A percentile compares a stretch with the other conserved stretches of the same genome.
These are phyloP conservation scores for Cladosporium sp. DNA, from an alignment of 2,329 filamentous ascomycete genomes.

Conservation along the genomic window DNA sequence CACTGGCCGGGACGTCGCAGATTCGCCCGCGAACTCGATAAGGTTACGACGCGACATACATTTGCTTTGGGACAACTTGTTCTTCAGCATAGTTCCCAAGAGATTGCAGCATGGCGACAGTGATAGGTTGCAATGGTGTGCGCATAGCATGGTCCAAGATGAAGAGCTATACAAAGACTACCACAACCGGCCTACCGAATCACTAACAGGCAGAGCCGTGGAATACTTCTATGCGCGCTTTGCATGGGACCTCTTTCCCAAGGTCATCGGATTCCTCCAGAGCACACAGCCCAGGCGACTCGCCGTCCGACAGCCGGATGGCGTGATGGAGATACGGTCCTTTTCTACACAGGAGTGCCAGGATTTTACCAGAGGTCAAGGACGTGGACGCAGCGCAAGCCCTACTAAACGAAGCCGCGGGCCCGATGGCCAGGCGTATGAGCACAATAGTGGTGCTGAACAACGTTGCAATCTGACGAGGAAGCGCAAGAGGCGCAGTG, in stretches of 20 bases:
- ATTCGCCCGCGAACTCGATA: constrained; percentile 19
- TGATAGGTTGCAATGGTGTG: background rate
- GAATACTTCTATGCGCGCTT: constrained; percentile 15
- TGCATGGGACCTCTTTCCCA: constrained; percentile 15
- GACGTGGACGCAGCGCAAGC: constrained; percentile 2
- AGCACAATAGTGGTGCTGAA: background rate
- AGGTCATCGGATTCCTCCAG: constrained; percentile 28
- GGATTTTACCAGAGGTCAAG: background rate
- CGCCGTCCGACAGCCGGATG: background rate
- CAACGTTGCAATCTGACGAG: background rate
- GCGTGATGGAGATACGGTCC: constrained; percentile 1
- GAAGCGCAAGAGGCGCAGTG: constrained; percentile 3
- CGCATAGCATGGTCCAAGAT: constrained; percentile 1
- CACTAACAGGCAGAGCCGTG: constrained; percentile 17
- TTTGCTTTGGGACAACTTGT: constrained; percentile 18
- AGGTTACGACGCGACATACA: constrained; percentile 22
- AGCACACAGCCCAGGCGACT: constrained; percentile 6
- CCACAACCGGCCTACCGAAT: constrained; percentile 15
- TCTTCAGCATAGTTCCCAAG: constrained; percentile 21
- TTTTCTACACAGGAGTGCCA: constrained; percentile 5
- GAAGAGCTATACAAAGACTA: constrained; percentile 13
- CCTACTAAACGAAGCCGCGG: constrained; percentile 3
- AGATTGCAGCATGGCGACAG: background rate
- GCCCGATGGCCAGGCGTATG: constrained; percentile 1
- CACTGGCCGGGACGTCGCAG: constrained; percentile 12